phyloP scores from a whole-genome alignment of 352 stramenopile genomes.

The Hyaloperonospora arabidopsidis region DNA sequence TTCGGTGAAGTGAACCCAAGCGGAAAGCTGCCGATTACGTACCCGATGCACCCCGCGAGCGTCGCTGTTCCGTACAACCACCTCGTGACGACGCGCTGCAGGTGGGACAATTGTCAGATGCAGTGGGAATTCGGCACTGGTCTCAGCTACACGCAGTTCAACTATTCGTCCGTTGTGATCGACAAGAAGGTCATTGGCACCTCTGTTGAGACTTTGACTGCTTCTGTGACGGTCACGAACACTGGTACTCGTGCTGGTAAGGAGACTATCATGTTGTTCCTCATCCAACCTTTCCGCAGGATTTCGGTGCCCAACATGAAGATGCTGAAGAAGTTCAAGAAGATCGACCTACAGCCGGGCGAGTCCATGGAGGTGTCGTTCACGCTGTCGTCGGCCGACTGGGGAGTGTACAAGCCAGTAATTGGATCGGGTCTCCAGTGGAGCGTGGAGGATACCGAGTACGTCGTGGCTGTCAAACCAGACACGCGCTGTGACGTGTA shows the following conservation, averaged over 20 bases:
- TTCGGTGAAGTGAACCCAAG: conserved; percentile 76
- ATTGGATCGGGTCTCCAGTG: conserved; percentile 38
- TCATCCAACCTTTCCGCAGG: conserved; percentile 47
- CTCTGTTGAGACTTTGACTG: conserved; percentile 20
- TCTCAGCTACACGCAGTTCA: conserved; percentile 68
- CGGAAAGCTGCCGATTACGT: conserved; percentile 73
- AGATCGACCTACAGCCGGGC: conserved; percentile 48
- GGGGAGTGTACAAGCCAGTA: conserved; percentile 40
- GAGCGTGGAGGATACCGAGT: conserved; percentile 54
- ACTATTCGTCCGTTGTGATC: conserved; percentile 41
- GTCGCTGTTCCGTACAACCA: conserved; percentile 65
- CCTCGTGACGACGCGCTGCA: conserved; percentile 37
- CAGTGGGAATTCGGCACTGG: conserved; percentile 61
- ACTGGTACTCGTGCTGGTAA: conserved; percentile 39
- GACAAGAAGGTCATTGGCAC: conserved; percentile 22
- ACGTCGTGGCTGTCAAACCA: conserved; percentile 48
- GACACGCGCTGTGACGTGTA: conserved; percentile 62
- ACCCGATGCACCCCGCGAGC: conserved; percentile 49
- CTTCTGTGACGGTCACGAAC: conserved; percentile 63
- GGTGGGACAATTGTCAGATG: conserved; percentile 36
- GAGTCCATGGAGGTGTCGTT: conserved; percentile 30
- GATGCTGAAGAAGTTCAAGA: conserved; percentile 68
- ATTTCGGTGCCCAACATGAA: conserved; percentile 68
- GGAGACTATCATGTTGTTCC: conserved; percentile 69
- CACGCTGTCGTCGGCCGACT: conserved; percentile 37